Evolutionary conservation across 2,329 filamentous ascomycete genomes (phyloP), one percentile per base, ranked within the genome.

Genomic region (Nigrospora osmanthi): DNA sequence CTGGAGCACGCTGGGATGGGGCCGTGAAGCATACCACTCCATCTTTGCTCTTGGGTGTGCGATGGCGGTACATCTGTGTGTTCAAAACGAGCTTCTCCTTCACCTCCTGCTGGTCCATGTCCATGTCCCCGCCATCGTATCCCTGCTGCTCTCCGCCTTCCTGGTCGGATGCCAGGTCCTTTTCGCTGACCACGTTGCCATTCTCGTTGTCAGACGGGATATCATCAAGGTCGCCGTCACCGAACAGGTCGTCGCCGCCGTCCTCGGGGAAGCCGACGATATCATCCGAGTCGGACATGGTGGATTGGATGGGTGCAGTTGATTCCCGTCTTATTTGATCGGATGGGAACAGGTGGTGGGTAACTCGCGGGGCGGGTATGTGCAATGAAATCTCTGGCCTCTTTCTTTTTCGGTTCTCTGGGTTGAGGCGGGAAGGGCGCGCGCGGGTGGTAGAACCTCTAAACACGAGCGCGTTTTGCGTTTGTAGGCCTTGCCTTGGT

Each of bases 41-140:
- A 58, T 89, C 83, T 51, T 76, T 81, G 34, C 84, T 76, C 57
- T 85, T 83, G 13, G 87, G 87, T 13, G 83, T 69, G 42, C 79
- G 73, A 60, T 90, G 87, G 38, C 86, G 76, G 55, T 77, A 81
- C 39, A 89, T 68, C 39, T 79, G 76, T 39, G 83, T 70, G 42
- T 81, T 80, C 66, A 81, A 75, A 43, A 86, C 74, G 43, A 78
- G 69, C 52, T 75, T 76, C 52, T 78, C 69, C 49, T 71, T 69
- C 16, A 71, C 73, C 17, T 47, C 38, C 54, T 67, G 68, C 45
- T 71, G 66, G 44, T 67, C 64, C 40, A 63, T 60, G 35, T 64
- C 62, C 32, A 52, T 55, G 10, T 62, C 63, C 42, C 71, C 68
- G 13, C 70, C 69, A 11, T 68, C 65, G 6, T 73, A 68, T 33